Evolutionary conservation across 345 rosid species (phyloP).

Genomic region (Abelmoschus esculentus): DNA sequence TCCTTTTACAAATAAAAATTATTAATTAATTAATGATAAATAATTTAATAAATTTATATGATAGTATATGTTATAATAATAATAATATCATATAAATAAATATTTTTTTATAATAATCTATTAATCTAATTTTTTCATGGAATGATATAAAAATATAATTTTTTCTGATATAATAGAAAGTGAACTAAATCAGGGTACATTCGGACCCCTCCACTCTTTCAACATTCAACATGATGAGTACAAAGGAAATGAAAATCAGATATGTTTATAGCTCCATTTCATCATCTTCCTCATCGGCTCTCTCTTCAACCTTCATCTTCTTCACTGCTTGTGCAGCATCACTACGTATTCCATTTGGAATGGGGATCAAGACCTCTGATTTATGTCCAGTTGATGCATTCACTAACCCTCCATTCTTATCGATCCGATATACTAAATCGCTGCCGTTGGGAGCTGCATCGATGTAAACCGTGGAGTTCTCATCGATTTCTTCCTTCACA

Average conservation of each 20-base stretch:
- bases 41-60: too few relatives aligned
- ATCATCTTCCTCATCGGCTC: constrained; percentile 52
- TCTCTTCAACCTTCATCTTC: constrained; percentile 83
- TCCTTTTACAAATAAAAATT: too few relatives aligned
- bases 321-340: constrained; percentile 80
- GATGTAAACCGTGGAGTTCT: constrained; percentile 72
- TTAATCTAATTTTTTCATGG: too few relatives aligned
- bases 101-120: too few relatives aligned
- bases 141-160: too few relatives aligned
- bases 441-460: constrained; percentile 42
- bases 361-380: constrained; percentile 56
- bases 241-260: neutral
- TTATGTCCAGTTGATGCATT: constrained; percentile 66
- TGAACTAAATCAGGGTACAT: too few relatives aligned
- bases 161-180: too few relatives aligned
- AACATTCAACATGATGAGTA: constrained; percentile 4
- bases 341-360: constrained; percentile 33
- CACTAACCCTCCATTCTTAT: constrained; percentile 74
- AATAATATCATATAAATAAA: too few relatives aligned
- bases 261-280: constrained; percentile 27
- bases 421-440: constrained; percentile 45
- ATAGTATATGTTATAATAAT: too few relatives aligned
- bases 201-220: too few relatives aligned
- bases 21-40: too few relatives aligned
- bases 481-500: constrained; percentile 73